Base-by-base conservation (phyloP, 305 asterid genomes). In the Fraxinus velutina region DNA sequence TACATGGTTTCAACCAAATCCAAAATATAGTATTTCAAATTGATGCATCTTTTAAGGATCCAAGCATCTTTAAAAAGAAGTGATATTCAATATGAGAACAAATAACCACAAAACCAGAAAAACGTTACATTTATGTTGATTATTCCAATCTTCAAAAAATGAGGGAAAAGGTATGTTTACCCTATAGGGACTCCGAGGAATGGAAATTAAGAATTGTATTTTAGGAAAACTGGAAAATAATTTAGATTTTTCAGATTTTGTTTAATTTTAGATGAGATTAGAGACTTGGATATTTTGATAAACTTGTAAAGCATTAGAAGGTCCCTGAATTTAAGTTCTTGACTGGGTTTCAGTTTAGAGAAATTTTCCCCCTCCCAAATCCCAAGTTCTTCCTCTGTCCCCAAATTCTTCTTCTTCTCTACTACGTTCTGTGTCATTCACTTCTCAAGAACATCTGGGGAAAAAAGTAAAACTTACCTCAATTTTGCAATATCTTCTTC, bases 401-500 rank as follows among this genome's bases (percentile, higher is more conserved):
- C 10, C 12, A 55, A 55, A 17, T 55, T 52, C 64, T 52, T 52
- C 32, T 62, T 64, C 7, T 64, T 27, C 30, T 27, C 73, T 64
- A 24, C 10, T 64, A 64, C 0, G 34, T 64, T 62, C 33, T 64
- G 73, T 8, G 12, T 64, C 36, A 3, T 64, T 24, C 8, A 30
- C 39, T 30, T 68, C 13, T 27, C 21, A 57, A 76, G 39, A 80
- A 79, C 6, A 68, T 68, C 39, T 0, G 6, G 15, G 57, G 68
- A 55, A 7, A 42, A 0, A 44, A 32, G 72, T 30, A 57, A 36
- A 32, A 72, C 75, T 77, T 80, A 92, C 98, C 95, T 90, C 66
- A 90, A 91, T 85, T 85, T 90, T 22, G 90, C 85, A 24, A 86
- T 68, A 30, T 93, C 98, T 76, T 92, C 98, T 88, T 94, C 98